Percentiles rank a stretch among this genome's conserved stretches.
phyloP scores from a whole-genome alignment of 2,329 filamentous ascomycete genomes.

The Biscogniauxia sp. region DNA sequence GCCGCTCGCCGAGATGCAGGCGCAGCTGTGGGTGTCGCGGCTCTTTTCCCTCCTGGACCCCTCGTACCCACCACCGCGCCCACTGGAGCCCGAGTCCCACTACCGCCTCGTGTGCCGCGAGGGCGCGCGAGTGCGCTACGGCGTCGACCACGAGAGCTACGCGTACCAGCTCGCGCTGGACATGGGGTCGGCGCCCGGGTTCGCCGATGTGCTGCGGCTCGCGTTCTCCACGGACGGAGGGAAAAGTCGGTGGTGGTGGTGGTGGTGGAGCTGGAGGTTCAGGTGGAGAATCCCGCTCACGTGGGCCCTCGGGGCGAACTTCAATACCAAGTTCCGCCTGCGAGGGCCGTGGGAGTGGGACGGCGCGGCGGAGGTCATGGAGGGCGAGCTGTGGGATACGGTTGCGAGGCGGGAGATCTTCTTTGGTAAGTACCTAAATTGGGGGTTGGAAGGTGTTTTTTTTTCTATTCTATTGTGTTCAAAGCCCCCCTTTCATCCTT shows the following conservation, averaged over 20 bases:
- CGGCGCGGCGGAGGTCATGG: conserved; percentile 38
- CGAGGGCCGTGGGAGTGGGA: conserved; percentile 44
- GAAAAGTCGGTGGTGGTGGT: neutral
- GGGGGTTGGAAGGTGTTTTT: neutral
- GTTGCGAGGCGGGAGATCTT: conserved; percentile 22
- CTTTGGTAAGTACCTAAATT: conserved; percentile 21
- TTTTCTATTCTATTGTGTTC: neutral
- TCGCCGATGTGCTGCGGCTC: conserved; percentile 33
- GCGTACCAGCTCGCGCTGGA: conserved; percentile 49
- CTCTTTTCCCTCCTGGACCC: conserved; percentile 18
- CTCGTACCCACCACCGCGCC: too few relatives aligned
- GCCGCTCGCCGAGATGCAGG: conserved; percentile 47
- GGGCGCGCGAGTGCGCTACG: conserved; percentile 32
- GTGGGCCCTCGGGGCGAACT: conserved; percentile 49
- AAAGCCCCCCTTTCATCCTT: too few relatives aligned
- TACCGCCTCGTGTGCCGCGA: conserved; percentile 38
- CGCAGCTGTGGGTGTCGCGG: conserved; percentile 45
- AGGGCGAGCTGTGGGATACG: conserved; percentile 38
- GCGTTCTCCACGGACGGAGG: conserved; percentile 16
- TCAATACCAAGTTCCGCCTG: conserved; percentile 49
- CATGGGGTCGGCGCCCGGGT: conserved; percentile 45
- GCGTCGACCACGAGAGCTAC: conserved; percentile 49
- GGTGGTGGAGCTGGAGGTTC: neutral
- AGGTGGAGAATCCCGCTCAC: conserved; percentile 32
- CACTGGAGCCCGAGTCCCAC: conserved; percentile 35